Conservation (phyloP, 441 rosid species). For the Arabidopsis lyrata region DNA sequence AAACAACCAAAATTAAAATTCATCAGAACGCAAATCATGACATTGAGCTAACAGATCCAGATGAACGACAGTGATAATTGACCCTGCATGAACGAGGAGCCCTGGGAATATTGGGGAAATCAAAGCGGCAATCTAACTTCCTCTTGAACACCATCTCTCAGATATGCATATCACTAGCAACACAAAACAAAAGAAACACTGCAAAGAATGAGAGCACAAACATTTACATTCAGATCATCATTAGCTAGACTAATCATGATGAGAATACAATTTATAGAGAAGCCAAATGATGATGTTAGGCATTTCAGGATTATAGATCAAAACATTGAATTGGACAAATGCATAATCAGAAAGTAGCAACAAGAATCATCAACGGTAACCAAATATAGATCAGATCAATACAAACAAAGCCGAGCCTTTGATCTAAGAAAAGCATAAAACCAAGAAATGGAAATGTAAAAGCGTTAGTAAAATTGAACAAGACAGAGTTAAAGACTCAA, state of each 20-base stretch:
- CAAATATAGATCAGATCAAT: constrained; percentile 27
- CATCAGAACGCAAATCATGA: constrained; percentile 23
- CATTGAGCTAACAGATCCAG: constrained; percentile 1
- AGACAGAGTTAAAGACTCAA: constrained; percentile 19
- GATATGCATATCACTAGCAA: constrained; percentile 50
- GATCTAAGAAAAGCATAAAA: neutral
- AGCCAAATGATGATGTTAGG: constrained; percentile 21
- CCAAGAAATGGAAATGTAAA: constrained; percentile 5
- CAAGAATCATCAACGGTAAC: no score
- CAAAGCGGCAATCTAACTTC: constrained; percentile 59
- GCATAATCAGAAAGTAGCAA: constrained; percentile 29
- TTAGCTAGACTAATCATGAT: neutral
- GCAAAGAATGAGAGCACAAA: constrained; percentile 32
- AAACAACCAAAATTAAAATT: constrained; percentile 23
- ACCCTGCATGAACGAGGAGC: constrained; percentile 78
- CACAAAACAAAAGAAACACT: constrained; percentile 15
- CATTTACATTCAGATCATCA: constrained; percentile 44
- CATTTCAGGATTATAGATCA: no score
- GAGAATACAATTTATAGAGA: neutral
- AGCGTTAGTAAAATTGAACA: constrained; percentile 34
- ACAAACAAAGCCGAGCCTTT: constrained; percentile 1
- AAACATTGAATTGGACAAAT: no score
- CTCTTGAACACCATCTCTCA: constrained; percentile 76
- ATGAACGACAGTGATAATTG: constrained; percentile 13
- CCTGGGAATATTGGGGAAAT: constrained; percentile 53